A percentile compares a stretch with the other conserved stretches of the same genome.
Evolutionary conservation across 176 grass and related monocot species (phyloP).

Genomic region (Oryza rufipogon): DNA sequence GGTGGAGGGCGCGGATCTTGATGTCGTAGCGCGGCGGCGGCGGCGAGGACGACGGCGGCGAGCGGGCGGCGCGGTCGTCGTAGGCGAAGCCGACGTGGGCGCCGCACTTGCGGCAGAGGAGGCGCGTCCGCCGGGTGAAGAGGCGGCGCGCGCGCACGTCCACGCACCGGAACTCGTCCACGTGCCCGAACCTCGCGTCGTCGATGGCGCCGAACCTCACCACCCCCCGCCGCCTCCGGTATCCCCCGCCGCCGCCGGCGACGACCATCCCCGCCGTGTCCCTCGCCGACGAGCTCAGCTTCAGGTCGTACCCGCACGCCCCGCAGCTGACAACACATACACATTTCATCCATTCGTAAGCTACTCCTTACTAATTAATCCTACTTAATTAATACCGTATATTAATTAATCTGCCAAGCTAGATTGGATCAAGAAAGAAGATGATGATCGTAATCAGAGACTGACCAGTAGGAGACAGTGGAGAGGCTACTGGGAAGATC

Average conservation of each 20-base stretch:
- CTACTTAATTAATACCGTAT: too few relatives aligned
- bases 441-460: neutral
- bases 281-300: conserved; percentile 52
- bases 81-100: conserved; percentile 44
- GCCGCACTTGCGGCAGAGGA: conserved; percentile 67
- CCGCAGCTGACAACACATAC: conserved; percentile 48
- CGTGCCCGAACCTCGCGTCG: conserved; percentile 61
- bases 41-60: neutral
- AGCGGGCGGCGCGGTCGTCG: conserved; percentile 24
- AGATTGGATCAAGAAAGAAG: too few relatives aligned
- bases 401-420: too few relatives aligned
- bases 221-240: conserved; percentile 34
- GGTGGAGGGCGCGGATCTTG: too few relatives aligned
- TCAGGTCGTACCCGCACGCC: conserved; percentile 55
- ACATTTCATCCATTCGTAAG: too few relatives aligned
- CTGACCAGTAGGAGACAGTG: conserved; percentile 54
- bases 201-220: conserved; percentile 62
- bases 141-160: conserved; percentile 49
- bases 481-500: conserved; percentile 28
- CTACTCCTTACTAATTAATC: neutral
- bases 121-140: conserved; percentile 51
- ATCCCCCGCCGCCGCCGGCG: conserved; percentile 4
- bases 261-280: conserved; percentile 48
- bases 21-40: too few relatives aligned
- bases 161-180: conserved; percentile 58